phyloP scores from a whole-genome alignment of 768 basidiomycete genomes.

The Termitomyces bulborhizus region DNA sequence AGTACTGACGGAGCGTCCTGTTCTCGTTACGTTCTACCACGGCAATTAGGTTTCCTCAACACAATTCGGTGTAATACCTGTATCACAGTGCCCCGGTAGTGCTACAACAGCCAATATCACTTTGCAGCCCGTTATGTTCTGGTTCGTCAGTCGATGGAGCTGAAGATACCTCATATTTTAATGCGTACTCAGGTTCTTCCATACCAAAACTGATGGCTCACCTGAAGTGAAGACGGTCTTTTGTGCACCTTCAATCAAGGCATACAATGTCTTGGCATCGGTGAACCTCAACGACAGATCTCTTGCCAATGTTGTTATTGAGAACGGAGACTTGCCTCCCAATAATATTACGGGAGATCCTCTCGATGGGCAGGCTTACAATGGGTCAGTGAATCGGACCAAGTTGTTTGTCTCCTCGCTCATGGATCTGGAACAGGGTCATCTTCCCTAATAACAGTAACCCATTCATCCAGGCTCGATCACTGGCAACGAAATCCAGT shows the following conservation, averaged over 20 bases:
- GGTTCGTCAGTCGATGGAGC: slow-evolving; percentile 29
- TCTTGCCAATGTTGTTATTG: slow-evolving; percentile 29
- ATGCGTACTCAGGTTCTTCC: slow-evolving; percentile 31
- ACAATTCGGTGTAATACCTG: slow-evolving; percentile 45
- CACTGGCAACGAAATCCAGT: slow-evolving; percentile 40
- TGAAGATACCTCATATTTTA: neutral
- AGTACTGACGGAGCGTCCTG: slow-evolving; percentile 2
- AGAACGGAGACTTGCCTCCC: slow-evolving; percentile 21
- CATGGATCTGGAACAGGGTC: slow-evolving; percentile 24
- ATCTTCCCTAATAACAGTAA: slow-evolving; percentile 34
- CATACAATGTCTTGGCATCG: slow-evolving; percentile 35
- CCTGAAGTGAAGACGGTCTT: slow-evolving; percentile 47
- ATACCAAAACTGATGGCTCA: slow-evolving; percentile 21
- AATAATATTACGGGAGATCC: slow-evolving; percentile 50
- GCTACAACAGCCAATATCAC: slow-evolving; percentile 20
- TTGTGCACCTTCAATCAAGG: slow-evolving; percentile 45
- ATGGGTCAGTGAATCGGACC: slow-evolving; percentile 39
- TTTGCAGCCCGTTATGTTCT: slow-evolving; percentile 60
- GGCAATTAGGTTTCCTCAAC: slow-evolving; percentile 25
- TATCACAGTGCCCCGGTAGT: slow-evolving; percentile 25
- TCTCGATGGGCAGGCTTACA: slow-evolving; percentile 44
- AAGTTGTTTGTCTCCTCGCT: neutral
- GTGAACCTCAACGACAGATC: slow-evolving; percentile 37
- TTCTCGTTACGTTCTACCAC: neutral
- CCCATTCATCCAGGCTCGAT: slow-evolving; percentile 46